These are phyloP conservation scores for Turritis glabra DNA, from an alignment of 345 rosid species.

Conservation along the genomic window DNA sequence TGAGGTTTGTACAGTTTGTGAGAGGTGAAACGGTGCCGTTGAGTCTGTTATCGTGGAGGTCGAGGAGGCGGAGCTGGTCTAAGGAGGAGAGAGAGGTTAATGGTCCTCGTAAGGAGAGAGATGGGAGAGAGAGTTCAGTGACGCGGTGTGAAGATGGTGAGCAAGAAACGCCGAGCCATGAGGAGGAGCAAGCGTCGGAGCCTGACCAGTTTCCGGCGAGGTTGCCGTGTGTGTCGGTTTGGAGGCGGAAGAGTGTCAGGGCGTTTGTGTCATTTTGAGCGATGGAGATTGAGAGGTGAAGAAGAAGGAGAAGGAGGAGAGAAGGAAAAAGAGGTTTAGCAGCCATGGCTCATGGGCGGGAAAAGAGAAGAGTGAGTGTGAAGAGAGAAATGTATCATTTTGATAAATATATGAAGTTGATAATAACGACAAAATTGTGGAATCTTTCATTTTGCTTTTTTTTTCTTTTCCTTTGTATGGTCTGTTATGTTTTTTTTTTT, in stretches of 20 bases:
- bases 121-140: conserved; percentile 61
- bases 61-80: conserved; percentile 79
- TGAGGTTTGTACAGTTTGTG: conserved; percentile 66
- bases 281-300: conserved; percentile 18
- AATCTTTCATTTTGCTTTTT: conserved; percentile 26
- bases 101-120: conserved; percentile 79
- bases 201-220: conserved; percentile 88
- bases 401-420: not conserved
- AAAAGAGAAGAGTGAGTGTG: conserved; percentile 46
- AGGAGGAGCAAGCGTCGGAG: conserved; percentile 55
- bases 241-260: conserved; percentile 79
- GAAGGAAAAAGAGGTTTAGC: conserved; percentile 12
- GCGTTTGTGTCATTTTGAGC: conserved; percentile 66
- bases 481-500: not conserved
- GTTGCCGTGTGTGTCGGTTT: conserved; percentile 75
- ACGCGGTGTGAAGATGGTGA: conserved; percentile 52
- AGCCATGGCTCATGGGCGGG: conserved; percentile 42
- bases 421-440: conserved; percentile 28
- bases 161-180: conserved; percentile 85
- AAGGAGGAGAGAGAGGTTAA: conserved; percentile 61
- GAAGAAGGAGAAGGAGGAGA: not conserved
- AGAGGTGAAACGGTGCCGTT: conserved; percentile 69
- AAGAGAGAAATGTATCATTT: conserved; percentile 25
- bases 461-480: not conserved
- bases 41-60: conserved; percentile 85